Evolutionary conservation across 2,329 filamentous ascomycete species (phyloP), one percentile per base, ranked within the genome.

Genomic region (Alternaria angustiovoidea): DNA sequence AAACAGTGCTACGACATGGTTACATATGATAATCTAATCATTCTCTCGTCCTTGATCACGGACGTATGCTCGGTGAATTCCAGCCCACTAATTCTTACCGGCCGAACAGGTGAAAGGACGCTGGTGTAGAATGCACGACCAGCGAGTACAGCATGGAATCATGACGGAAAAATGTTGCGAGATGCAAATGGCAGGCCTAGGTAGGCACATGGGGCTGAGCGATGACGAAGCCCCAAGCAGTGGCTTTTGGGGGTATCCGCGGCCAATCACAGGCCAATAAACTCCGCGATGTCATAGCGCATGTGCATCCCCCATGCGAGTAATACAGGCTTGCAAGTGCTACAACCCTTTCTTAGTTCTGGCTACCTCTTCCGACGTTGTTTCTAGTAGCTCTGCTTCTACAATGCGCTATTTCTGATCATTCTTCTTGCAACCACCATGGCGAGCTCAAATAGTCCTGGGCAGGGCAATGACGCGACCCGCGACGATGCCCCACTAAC

Each of bases 401-500:
- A 53, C 53, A 22, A 62, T 59, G 47, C 49, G 55, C 54, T 36
- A 47, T 47, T 43, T 46, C 20, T 47, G 34, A 18, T 16, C 46
- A 22, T 11, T 47, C 12, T n/a, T 53, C 24, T 54, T 48, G 42
- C 58, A 28, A 46, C 30, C 42, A 38, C 7, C 41, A 72, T 72
- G 69, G 67, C 68, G 55, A 64, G 59, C 59, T 66, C 70, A n/a
- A 63, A 67, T 8, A 60, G 61, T 52, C 61, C 61, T 57, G 56
- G 65, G 38, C 57, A 55, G 51, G 43, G 49, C 44, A 56, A 65
- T 55, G 59, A 64, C 55, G 65, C 59, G 54, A 61, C 46, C 54
- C 62, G 57, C 65, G 61, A 64, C 20, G 44, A 53, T 59, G 62
- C 66, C 64, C 65, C 71, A 63, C 68, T 69, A 61, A 47, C 64